Evolutionary conservation across 106 monocot species (phyloP).

Genomic region (Dioscorea zingiberensis): DNA sequence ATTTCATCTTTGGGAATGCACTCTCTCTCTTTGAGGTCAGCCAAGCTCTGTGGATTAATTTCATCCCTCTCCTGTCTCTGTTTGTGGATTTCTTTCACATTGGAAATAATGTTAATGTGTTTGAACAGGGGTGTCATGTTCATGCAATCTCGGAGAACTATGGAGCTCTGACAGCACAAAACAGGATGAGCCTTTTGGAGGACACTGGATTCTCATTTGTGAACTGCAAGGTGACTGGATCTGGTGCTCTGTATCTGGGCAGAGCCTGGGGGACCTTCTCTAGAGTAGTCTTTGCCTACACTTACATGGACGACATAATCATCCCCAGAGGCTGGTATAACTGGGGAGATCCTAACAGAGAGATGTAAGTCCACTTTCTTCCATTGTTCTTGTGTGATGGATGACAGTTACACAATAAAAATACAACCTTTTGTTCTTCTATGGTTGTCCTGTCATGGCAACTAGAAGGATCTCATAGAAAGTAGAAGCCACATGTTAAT

Average conservation of each 20-base stretch:
- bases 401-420: no score
- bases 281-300: slow-evolving; percentile 86
- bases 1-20: slow-evolving; percentile 97
- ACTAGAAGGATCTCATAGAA: no score
- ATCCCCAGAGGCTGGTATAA: slow-evolving; percentile 81
- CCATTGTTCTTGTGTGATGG: no score
- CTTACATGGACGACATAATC: slow-evolving; percentile 93
- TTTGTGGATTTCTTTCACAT: no score
- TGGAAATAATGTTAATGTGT: no score
- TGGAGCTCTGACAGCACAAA: slow-evolving; percentile 88
- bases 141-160: slow-evolving; percentile 75
- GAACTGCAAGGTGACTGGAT: slow-evolving; percentile 88
- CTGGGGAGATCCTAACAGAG: slow-evolving; percentile 85
- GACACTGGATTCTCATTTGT: slow-evolving; percentile 97
- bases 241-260: slow-evolving; percentile 78
- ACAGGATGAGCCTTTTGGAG: slow-evolving; percentile 75
- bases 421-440: no score
- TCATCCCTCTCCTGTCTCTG: no score
- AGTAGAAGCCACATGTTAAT: no score
- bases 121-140: slow-evolving; percentile 80
- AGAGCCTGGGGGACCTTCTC: slow-evolving; percentile 93
- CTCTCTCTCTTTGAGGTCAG: slow-evolving; percentile 81
- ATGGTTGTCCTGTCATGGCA: no score
- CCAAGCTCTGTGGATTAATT: background rate
- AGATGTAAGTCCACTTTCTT: slow-evolving; percentile 48